Conservation (phyloP, 805 yeast species). For the Metschnikowia gruessii region DNA sequence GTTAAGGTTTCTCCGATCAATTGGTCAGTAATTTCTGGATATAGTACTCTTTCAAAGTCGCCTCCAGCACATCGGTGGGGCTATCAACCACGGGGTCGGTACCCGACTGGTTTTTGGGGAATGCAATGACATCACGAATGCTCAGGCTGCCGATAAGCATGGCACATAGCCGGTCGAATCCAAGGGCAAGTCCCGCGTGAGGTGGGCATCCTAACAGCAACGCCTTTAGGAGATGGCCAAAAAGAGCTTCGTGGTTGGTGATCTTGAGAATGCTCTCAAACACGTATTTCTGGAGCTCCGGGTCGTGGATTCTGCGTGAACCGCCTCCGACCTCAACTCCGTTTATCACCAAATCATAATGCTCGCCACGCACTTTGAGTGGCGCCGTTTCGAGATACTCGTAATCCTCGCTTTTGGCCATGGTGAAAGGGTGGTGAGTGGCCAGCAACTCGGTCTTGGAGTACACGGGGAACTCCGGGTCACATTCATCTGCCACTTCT, state of each 20-base stretch:
- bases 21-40: conserved; percentile 23
- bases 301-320: conserved; percentile 89
- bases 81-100: conserved; percentile 83
- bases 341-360: conserved; percentile 88
- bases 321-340: conserved; percentile 99
- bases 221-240: conserved; percentile 84
- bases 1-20: too few species aligned
- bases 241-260: conserved; percentile 54
- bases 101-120: conserved; percentile 91
- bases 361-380: conserved; percentile 75
- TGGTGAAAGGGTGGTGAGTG: conserved; percentile 97
- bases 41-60: conserved; percentile 54
- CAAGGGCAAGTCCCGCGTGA: conserved; percentile 95
- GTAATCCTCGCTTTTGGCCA: conserved; percentile 74
- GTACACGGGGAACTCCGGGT: conserved; percentile 58
- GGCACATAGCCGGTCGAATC: conserved; percentile 90
- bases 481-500: conserved; percentile 32
- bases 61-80: conserved; percentile 62
- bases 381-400: conserved; percentile 53
- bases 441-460: conserved; percentile 49
- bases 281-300: conserved; percentile 69
- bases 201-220: conserved; percentile 95
- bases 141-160: conserved; percentile 76
- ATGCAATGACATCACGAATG: conserved; percentile 91
- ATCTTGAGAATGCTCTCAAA: conserved; percentile 65